Percentiles rank a stretch among this genome's conserved stretches.
These are phyloP conservation scores for Madurella fahalii DNA, from an alignment of 2,329 filamentous ascomycete genomes.

Conservation along the genomic window DNA sequence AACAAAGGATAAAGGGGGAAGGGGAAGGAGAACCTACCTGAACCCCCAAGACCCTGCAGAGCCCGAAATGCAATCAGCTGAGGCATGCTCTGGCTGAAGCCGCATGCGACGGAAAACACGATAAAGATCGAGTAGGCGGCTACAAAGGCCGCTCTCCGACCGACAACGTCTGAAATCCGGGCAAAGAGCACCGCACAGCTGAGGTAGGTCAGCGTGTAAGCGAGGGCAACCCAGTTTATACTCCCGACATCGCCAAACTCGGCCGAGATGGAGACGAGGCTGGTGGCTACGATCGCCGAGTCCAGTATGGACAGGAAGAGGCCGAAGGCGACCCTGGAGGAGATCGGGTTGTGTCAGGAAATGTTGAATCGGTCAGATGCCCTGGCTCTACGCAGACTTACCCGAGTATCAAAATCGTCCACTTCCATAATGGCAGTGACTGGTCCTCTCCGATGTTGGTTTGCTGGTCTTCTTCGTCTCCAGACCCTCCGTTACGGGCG, in stretches of 20 bases:
- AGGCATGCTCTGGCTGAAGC: conserved; percentile 39
- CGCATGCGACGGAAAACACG: conserved; percentile 54
- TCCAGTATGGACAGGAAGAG: conserved; percentile 58
- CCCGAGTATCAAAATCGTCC: no score
- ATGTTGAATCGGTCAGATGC: neutral
- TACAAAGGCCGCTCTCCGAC: conserved; percentile 49
- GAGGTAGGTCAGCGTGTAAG: conserved; percentile 54
- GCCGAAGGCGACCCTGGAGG: conserved; percentile 34
- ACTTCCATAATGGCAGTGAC: no score
- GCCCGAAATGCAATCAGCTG: conserved; percentile 49
- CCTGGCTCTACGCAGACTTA: no score
- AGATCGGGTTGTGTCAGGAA: neutral
- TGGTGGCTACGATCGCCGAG: conserved; percentile 57
- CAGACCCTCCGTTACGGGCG: no score
- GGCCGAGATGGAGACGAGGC: conserved; percentile 50
- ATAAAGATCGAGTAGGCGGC: conserved; percentile 51
- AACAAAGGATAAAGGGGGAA: no score
- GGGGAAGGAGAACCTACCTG: conserved; percentile 33
- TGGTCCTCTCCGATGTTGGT: no score
- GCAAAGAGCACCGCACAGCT: conserved; percentile 54
- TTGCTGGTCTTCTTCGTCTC: no score
- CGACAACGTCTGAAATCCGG: conserved; percentile 52
- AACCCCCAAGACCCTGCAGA: conserved; percentile 50
- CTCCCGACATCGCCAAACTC: conserved; percentile 44
- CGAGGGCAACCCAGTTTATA: conserved; percentile 53